phyloP scores from a whole-genome alignment of 192 early-diverging fungal genomes.

The Umbelopsis isabellina region DNA sequence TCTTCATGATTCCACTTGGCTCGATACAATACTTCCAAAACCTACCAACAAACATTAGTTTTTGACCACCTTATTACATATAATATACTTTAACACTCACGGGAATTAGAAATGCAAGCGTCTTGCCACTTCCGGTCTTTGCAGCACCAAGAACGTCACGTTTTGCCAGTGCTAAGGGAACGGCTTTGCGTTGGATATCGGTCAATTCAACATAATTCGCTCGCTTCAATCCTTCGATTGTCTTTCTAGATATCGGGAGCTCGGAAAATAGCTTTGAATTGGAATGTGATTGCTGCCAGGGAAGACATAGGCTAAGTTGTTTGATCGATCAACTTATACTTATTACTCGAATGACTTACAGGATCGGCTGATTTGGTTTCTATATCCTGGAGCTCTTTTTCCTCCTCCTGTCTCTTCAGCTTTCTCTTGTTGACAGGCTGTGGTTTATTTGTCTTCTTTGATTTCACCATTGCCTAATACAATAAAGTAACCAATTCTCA shows the following conservation, averaged over 20 bases:
- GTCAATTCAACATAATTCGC: constrained; percentile 93
- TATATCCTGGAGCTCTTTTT: constrained; percentile 21
- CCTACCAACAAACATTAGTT: constrained; percentile 36
- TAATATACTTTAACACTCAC: constrained; percentile 38
- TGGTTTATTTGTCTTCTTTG: constrained; percentile 1
- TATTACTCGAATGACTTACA: constrained; percentile 16
- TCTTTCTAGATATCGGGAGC: constrained; percentile 56
- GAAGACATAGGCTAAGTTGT: not conserved
- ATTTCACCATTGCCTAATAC: constrained; percentile 2
- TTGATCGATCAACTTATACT: not conserved
- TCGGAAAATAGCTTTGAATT: constrained; percentile 44
- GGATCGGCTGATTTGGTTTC: constrained; percentile 20
- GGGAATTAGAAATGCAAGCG: constrained; percentile 79
- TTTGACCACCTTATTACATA: not conserved
- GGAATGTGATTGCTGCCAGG: constrained; percentile 29
- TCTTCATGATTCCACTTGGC: constrained; percentile 81
- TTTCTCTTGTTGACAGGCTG: constrained; percentile 18
- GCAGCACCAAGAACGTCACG: constrained; percentile 84
- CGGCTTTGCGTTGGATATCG: constrained; percentile 85
- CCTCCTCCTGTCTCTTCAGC: constrained; percentile 14
- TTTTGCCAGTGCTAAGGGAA: constrained; percentile 68
- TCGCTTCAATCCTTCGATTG: constrained; percentile 70
- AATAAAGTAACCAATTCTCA: not conserved
- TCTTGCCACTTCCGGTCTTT: constrained; percentile 87
- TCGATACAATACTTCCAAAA: constrained; percentile 85